Percentiles rank a stretch among this genome's conserved stretches.
These are phyloP conservation scores for Streptanthus diversifolius DNA, from an alignment of 345 rosid genomes.

Conservation along the genomic window DNA sequence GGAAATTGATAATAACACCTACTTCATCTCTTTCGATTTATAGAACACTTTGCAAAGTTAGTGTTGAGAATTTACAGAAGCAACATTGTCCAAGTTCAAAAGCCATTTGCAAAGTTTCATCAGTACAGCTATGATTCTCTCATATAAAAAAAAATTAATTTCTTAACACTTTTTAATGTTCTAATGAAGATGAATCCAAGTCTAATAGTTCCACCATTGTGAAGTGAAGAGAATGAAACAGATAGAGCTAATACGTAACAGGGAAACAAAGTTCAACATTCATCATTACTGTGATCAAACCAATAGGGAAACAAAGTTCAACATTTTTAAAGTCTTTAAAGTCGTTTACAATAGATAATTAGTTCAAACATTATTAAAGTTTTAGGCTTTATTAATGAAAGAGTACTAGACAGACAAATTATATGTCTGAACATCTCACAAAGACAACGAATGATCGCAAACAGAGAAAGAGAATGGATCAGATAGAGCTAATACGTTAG, in stretches of 20 bases:
- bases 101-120: too few species aligned
- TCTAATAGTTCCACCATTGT: background rate
- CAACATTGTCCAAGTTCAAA: too few species aligned
- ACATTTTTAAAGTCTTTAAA: too few species aligned
- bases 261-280: slow-evolving; percentile 9
- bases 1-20: too few species aligned
- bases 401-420: background rate
- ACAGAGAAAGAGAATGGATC: slow-evolving; percentile 25
- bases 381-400: background rate
- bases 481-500: slow-evolving; percentile 37
- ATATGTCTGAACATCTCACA: background rate
- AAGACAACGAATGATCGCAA: too few species aligned
- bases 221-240: slow-evolving; percentile 19
- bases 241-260: slow-evolving; percentile 33
- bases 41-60: too few species aligned
- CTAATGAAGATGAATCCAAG: background rate
- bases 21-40: too few species aligned
- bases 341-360: too few species aligned
- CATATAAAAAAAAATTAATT: too few species aligned
- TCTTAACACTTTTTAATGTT: background rate
- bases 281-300: slow-evolving; percentile 34
- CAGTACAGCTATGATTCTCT: too few species aligned
- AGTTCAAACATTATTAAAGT: background rate
- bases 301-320: slow-evolving; percentile 28
- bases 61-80: too few species aligned